These are phyloP conservation scores for Trichoderma asperellum DNA, from an alignment of 2,329 filamentous ascomycete genomes.

Conservation along the genomic window DNA sequence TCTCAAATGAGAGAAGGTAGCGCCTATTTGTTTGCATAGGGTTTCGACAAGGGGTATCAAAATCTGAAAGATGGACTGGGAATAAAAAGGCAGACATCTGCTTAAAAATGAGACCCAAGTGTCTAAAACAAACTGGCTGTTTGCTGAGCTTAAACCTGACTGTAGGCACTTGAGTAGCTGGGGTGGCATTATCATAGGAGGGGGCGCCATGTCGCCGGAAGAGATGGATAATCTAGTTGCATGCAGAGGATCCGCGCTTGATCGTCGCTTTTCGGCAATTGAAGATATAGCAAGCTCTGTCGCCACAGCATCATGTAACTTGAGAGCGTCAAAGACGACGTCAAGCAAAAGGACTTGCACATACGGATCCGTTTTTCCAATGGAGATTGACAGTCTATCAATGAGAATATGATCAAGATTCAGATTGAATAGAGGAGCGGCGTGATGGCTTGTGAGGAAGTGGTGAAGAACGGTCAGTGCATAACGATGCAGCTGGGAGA, in stretches of 20 bases:
- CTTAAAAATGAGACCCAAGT: conserved; percentile 88
- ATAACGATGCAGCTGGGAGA: conserved; percentile 70
- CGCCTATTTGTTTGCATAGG: conserved; percentile 76
- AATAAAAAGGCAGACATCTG: conserved; percentile 82
- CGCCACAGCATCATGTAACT: conserved; percentile 57
- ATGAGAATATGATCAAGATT: conserved; percentile 74
- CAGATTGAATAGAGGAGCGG: conserved; percentile 60
- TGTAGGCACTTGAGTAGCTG: conserved; percentile 83
- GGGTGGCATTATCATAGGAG: conserved; percentile 58
- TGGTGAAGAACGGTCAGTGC: conserved; percentile 72
- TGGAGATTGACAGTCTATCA: conserved; percentile 64
- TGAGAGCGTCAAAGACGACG: conserved; percentile 74
- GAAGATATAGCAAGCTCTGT: conserved; percentile 50
- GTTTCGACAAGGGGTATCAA: conserved; percentile 90
- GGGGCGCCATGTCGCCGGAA: conserved; percentile 36
- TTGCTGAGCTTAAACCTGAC: conserved; percentile 74
- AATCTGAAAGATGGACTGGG: conserved; percentile 84
- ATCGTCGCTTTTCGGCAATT: conserved; percentile 51
- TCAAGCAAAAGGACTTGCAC: conserved; percentile 80
- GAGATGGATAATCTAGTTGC: conserved; percentile 47
- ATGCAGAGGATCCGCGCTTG: conserved; percentile 48
- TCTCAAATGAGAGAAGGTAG: conserved; percentile 73
- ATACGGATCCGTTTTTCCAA: conserved; percentile 66
- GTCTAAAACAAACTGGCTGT: conserved; percentile 78
- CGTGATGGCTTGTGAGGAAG: conserved; percentile 67